Percentiles rank a stretch among this genome's conserved stretches.
Evolutionary conservation across 345 rosid genomes (phyloP).

Genomic region (Eucalyptus tenuipes): DNA sequence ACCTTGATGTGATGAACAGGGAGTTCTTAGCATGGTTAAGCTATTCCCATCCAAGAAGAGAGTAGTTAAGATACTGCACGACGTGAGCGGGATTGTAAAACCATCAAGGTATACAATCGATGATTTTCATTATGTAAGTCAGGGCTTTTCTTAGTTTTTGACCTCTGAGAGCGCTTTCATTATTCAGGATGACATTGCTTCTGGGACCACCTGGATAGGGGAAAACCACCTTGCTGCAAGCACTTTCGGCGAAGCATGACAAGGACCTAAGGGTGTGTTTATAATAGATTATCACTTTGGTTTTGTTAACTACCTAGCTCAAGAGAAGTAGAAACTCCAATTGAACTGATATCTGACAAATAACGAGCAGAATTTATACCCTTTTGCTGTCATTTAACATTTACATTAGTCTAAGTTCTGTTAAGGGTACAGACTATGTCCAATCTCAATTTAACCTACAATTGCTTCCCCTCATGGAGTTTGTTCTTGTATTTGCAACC

Average conservation of each 20-base stretch:
- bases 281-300: background rate
- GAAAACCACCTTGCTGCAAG: constrained; percentile 43
- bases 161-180: background rate
- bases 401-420: background rate
- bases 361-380: background rate
- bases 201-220: constrained; percentile 60
- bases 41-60: constrained; percentile 36
- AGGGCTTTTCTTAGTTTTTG: background rate
- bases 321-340: background rate
- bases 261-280: constrained; percentile 26
- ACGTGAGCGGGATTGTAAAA: constrained; percentile 28
- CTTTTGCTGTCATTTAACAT: background rate
- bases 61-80: constrained; percentile 24
- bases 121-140: background rate
- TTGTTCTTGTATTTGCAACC: background rate
- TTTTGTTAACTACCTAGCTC: background rate
- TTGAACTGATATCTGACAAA: background rate
- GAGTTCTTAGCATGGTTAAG: constrained; percentile 18
- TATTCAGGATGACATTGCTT: constrained; percentile 44
- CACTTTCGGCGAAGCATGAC: constrained; percentile 27
- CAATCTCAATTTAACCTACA: background rate
- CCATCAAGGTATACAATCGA: constrained; percentile 30
- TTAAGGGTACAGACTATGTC: background rate
- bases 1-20: constrained; percentile 7
- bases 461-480: background rate